phyloP scores from a whole-genome alignment of 2,329 filamentous ascomycete genomes.

The Pyricularia grisea region DNA sequence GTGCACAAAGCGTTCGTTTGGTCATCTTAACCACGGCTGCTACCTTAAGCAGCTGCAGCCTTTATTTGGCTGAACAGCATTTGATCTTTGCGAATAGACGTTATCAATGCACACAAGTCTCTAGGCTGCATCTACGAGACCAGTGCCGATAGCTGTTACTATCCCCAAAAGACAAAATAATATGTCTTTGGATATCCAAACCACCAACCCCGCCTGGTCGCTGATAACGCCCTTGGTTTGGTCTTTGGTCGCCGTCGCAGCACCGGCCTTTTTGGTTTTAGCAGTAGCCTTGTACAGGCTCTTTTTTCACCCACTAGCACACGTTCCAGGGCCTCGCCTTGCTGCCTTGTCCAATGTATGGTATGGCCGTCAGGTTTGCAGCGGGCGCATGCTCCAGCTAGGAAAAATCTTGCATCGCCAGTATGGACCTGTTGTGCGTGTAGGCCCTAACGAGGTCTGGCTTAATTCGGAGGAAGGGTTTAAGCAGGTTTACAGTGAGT shows the following conservation, averaged over 20 bases:
- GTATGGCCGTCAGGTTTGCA: slow-evolving; percentile 34
- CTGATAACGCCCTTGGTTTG: neutral
- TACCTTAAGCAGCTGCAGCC: neutral
- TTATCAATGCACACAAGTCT: neutral
- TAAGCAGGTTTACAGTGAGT: slow-evolving; percentile 35
- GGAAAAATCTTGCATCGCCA: slow-evolving; percentile 31
- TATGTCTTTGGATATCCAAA: neutral
- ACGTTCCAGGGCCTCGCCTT: slow-evolving; percentile 34
- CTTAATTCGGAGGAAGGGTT: slow-evolving; percentile 38
- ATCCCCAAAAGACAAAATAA: neutral
- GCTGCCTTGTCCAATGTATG: slow-evolving; percentile 38
- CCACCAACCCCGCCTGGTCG: neutral
- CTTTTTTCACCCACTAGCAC: slow-evolving; percentile 31
- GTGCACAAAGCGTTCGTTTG: neutral
- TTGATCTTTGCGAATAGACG: neutral
- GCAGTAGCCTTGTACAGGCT: slow-evolving; percentile 24
- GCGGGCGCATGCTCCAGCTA: slow-evolving; percentile 30
- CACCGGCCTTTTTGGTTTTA: neutral
- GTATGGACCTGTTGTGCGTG: slow-evolving; percentile 42
- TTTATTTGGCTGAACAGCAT: neutral
- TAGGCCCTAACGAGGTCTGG: slow-evolving; percentile 45
- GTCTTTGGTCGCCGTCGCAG: neutral
- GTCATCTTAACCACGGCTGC: neutral
- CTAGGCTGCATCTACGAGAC: neutral
- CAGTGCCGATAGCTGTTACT: neutral